phyloP scores from a whole-genome alignment of 2,329 filamentous ascomycete genomes.

The Colletotrichum theobromicola region DNA sequence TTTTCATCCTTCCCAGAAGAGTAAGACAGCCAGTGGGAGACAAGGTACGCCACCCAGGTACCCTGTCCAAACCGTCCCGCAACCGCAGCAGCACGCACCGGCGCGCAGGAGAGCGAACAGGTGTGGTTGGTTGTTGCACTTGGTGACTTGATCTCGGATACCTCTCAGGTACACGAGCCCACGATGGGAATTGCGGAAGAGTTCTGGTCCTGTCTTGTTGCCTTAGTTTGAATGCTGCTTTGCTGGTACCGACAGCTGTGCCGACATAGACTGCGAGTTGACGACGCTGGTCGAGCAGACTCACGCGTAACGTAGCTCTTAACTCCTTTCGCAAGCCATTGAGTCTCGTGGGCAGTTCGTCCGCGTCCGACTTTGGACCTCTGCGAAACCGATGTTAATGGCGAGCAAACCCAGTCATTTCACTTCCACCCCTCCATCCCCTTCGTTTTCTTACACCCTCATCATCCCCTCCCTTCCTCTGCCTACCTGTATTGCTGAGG shows the following conservation, averaged over 20 bases:
- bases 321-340: background rate
- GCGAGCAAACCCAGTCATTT: background rate
- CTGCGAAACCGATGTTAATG: background rate
- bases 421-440: background rate
- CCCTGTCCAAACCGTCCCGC: constrained; percentile 11
- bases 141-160: background rate
- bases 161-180: background rate
- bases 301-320: background rate
- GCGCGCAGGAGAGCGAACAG: background rate
- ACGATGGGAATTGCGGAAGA: background rate
- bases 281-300: background rate
- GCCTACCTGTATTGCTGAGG: background rate
- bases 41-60: background rate
- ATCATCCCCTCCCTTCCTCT: background rate
- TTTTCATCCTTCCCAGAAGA: background rate
- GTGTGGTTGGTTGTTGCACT: background rate
- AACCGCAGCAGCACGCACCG: background rate
- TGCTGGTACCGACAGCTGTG: background rate
- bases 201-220: background rate
- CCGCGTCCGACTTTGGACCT: background rate
- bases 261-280: background rate
- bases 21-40: constrained; percentile 5
- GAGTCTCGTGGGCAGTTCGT: background rate
- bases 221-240: background rate
- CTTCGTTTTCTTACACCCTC: background rate